A percentile compares a stretch with the other conserved stretches of the same genome.
phyloP scores from a whole-genome alignment of 2,329 filamentous ascomycete genomes.

The Simplicillium sp. region DNA sequence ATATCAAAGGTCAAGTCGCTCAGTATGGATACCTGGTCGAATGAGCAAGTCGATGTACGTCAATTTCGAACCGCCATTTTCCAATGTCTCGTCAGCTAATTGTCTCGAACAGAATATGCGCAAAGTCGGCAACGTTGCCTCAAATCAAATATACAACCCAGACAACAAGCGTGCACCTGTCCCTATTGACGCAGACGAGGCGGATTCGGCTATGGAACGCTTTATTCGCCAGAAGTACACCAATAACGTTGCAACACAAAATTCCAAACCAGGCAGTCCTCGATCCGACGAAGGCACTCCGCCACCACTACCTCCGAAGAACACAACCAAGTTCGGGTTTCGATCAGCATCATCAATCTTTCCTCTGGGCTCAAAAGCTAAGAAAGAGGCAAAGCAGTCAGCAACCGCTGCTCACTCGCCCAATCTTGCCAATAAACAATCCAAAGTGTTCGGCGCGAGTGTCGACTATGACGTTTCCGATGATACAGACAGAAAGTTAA shows the following conservation, averaged over 20 bases:
- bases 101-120: constrained; percentile 68
- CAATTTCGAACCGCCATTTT: neutral
- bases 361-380: constrained; percentile 50
- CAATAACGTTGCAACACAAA: constrained; percentile 33
- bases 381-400: constrained; percentile 34
- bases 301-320: constrained; percentile 54
- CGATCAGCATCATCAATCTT: constrained; percentile 59
- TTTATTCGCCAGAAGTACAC: constrained; percentile 95
- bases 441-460: constrained; percentile 59
- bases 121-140: constrained; percentile 74
- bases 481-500: constrained; percentile 67
- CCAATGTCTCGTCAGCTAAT: constrained; percentile 2
- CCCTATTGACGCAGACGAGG: constrained; percentile 84
- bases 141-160: constrained; percentile 86
- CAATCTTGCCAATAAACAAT: constrained; percentile 51
- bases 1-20: constrained; percentile 98
- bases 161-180: constrained; percentile 73
- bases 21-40: constrained; percentile 96
- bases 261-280: constrained; percentile 33
- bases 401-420: constrained; percentile 21
- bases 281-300: constrained; percentile 47
- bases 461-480: constrained; percentile 45
- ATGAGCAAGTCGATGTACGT: constrained; percentile 88
- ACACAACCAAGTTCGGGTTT: constrained; percentile 51
- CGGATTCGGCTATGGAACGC: constrained; percentile 87